Base-by-base conservation (phyloP, 192 early-diverging fungal genomes). In the Coemansia sp. region DNA sequence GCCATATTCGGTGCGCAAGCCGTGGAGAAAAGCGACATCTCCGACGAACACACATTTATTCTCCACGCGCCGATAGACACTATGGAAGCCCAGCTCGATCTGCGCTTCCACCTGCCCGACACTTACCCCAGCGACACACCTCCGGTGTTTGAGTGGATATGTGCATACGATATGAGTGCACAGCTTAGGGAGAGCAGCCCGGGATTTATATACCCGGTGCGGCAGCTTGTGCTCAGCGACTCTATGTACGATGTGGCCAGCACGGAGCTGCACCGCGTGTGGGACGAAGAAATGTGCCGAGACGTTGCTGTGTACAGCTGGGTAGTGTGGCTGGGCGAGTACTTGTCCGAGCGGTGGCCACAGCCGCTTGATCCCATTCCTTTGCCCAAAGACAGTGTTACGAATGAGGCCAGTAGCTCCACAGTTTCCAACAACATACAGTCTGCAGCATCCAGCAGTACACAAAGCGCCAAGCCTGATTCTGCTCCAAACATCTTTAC, bases 401-500 rank as follows among this genome's bases (percentile, higher is more conserved):
- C 56, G 22, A 63, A 51, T 7, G 6, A 8, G 32, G 45, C 17
- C 25, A 64, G 41, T 11, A 53, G 7, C 9, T 19, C 17, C 2
- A 27, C 51, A 17, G 24, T 8, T 32, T 0, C 21, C 21, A 53
- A 8, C 51, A 22, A 12, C 51, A 12, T 9, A 27, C 21, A 17
- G 41, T n/a, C 41, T n/a, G 41, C 41, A 43, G 9, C 41, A 43
- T n/a, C 41, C 41, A 14, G 4, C 7, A 43, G 12, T n/a, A 43
- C 41, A 1, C 41, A 11, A 43, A 43, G 15, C 41, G 14, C 27
- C 7, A 25, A 56, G 32, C 23, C 21, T 39, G 47, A 8, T 19
- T 15, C 7, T 2, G 39, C 66, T 5, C 79, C 89, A 6, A 58
- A 75, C 1, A 87, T 89, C n/a, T 76, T 71, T 37, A 78, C 86